Evolutionary conservation across 768 basidiomycete species (phyloP), one percentile per base, ranked within the genome.

Genomic region (Amanita rubescens): DNA sequence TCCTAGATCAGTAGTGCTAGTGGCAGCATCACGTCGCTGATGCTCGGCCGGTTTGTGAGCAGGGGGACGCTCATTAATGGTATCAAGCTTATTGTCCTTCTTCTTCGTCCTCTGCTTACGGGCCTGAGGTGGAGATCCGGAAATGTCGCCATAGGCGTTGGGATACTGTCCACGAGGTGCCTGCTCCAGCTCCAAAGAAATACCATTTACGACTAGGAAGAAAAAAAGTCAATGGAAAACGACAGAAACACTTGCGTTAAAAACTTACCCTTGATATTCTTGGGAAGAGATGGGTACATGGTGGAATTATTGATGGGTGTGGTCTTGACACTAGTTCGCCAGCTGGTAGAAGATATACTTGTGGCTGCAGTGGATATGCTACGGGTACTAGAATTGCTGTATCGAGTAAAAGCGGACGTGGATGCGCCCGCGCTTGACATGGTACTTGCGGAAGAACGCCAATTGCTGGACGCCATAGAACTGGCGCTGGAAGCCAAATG

Each of bases 281-380:
- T 82, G 51, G 83, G 81, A 19, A 78, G 59, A 19, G 68, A 58
- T 39, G 67, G 51, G 56, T 69, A 65, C 44, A n/a, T n/a, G n/a
- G 65, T 54, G 43, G 62, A 61, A 59, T 65, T 62, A 52, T 58
- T 63, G 54, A 60, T 67, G 45, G 63, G 60, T 32, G 67, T 60
- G 14, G 69, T 63, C 58, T 74, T 73, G 58, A 67, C 64, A 58
- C 73, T 76, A 17, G 77, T 78, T 62, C 86, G 80, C 85, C 88
- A 89, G 66, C 85, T 88, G 45, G 76, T 71, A 20, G 80, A 78
- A 30, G 87, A 88, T 5, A 88, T 79, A 59, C 87, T 88, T 14
- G 90, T 93, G 41, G 89, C 90, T 53, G 80, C 80, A 4, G 90
- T 91, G 19, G 86, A 86, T 38, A 90, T 75, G 58, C 87, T 90